Conservation (phyloP, 805 yeast genomes). For the Yarrowia deformans region DNA sequence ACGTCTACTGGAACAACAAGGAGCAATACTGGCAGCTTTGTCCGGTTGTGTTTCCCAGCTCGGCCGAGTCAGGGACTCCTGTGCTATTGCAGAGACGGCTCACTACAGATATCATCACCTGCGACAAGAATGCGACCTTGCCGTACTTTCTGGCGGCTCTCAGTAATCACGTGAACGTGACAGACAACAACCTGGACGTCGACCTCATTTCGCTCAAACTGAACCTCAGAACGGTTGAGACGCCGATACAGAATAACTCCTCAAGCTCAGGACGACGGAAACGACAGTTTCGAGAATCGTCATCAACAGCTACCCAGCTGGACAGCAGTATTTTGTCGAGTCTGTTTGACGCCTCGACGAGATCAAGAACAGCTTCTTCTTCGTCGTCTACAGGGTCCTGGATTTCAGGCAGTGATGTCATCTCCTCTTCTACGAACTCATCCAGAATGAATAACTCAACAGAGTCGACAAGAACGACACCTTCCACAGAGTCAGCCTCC, state of each 20-base stretch:
- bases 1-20: constrained; percentile 60
- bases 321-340: constrained; percentile 1
- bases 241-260: not conserved
- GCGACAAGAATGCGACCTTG: constrained; percentile 25
- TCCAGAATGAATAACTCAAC: constrained; percentile 8
- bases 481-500: constrained; percentile 11
- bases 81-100: not conserved
- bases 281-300: not conserved
- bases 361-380: not conserved
- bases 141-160: constrained; percentile 43
- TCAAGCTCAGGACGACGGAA: not conserved
- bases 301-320: not conserved
- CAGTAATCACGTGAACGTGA: constrained; percentile 50
- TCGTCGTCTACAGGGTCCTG: not conserved
- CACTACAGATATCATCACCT: constrained; percentile 2
- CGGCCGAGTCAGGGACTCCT: constrained; percentile 7
- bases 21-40: constrained; percentile 60
- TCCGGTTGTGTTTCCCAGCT: constrained; percentile 51
- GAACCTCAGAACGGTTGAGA: constrained; percentile 46
- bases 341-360: not conserved
- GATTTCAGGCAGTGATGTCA: not conserved
- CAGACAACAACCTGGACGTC: constrained; percentile 58
- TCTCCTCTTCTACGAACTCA: not conserved
- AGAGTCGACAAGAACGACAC: not conserved
- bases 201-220: constrained; percentile 53